Evolutionary conservation across 257 asterid species (phyloP).

Genomic region (Rhazya stricta): DNA sequence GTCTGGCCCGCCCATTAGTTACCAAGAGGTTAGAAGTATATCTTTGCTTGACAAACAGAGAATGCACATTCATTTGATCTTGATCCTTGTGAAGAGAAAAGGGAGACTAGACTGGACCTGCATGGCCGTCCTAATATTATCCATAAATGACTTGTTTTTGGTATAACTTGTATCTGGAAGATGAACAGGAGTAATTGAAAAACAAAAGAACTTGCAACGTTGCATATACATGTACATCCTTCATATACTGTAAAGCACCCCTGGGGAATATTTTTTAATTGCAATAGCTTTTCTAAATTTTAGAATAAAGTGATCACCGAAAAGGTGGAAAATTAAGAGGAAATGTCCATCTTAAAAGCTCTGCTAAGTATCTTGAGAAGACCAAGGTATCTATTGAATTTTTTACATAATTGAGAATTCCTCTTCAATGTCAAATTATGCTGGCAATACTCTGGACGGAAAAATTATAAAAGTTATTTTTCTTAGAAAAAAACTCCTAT

Average conservation of each 20-base stretch:
- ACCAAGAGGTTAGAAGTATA: background rate
- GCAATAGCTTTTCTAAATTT: background rate
- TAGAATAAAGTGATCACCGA: background rate
- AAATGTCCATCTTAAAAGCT: too few species aligned
- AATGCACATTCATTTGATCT: background rate
- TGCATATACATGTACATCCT: background rate
- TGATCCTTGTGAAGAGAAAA: too few species aligned
- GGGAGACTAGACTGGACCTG: too few species aligned
- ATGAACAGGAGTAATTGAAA: background rate
- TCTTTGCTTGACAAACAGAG: background rate
- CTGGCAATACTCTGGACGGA: background rate
- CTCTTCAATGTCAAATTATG: background rate
- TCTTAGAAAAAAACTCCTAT: background rate
- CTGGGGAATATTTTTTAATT: background rate
- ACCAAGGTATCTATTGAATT: background rate
- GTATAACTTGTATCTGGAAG: background rate
- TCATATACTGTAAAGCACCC: background rate
- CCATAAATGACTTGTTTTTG: too few species aligned
- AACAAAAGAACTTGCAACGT: background rate
- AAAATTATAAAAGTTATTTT: background rate
- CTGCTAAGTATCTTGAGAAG: background rate
- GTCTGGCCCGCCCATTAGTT: background rate
- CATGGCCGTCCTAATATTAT: too few species aligned
- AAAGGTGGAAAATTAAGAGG: background rate
- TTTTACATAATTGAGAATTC: background rate